Conservation (phyloP, 2,329 filamentous ascomycete genomes). For the Neofusicoccum cordaticola region DNA sequence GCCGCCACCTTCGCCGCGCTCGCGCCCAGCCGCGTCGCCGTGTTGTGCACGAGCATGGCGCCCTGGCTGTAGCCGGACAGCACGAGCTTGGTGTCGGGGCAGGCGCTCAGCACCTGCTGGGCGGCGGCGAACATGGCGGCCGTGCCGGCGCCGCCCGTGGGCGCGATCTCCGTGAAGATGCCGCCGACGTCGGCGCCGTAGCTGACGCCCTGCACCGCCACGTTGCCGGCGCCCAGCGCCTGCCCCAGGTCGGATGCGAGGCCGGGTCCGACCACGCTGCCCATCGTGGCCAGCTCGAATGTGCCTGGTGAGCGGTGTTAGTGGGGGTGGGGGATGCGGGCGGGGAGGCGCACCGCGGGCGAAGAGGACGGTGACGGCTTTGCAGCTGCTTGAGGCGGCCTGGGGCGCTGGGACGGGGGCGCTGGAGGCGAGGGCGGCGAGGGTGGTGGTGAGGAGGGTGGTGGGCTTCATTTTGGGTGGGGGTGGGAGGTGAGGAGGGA, state of each 20-base stretch:
- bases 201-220: slow-evolving; percentile 55
- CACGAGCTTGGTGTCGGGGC: slow-evolving; percentile 47
- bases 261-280: slow-evolving; percentile 48
- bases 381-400: slow-evolving; percentile 3
- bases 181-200: slow-evolving; percentile 48
- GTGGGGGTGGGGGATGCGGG: too few relatives aligned
- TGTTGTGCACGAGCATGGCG: slow-evolving; percentile 31
- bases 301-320: slow-evolving; percentile 38
- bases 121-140: slow-evolving; percentile 44
- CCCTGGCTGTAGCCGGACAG: slow-evolving; percentile 46
- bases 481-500: neutral
- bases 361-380: slow-evolving; percentile 51
- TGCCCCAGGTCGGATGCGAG: slow-evolving; percentile 48
- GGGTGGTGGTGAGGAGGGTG: neutral
- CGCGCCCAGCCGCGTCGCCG: neutral
- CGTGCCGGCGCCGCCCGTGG: neutral
- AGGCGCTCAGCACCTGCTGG: slow-evolving; percentile 36
- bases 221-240: slow-evolving; percentile 38
- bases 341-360: slow-evolving; percentile 36
- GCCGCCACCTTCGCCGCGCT: slow-evolving; percentile 8
- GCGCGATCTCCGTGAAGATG: neutral
- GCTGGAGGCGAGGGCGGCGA: neutral
- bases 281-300: slow-evolving; percentile 53
- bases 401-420: neutral
- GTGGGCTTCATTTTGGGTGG: neutral